These are phyloP conservation scores for Picea glauca DNA, from an alignment of 75 land plant genomes.

Conservation along the genomic window DNA sequence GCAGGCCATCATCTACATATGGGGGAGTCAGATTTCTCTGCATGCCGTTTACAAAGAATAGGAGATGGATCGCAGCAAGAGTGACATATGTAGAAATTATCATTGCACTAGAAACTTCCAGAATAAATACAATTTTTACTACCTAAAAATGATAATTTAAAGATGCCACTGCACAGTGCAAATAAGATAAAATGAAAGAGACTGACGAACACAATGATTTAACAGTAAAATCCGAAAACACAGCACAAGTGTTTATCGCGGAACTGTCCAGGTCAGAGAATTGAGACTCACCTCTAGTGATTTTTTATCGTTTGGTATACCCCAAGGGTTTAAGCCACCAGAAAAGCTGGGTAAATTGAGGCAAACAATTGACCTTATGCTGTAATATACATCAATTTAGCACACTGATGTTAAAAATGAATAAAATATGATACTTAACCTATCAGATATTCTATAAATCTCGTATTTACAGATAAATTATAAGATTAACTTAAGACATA, in stretches of 20 bases:
- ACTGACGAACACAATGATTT: not conserved
- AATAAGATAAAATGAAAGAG: not conserved
- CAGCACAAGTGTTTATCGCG: not conserved
- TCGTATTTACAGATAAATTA: not conserved
- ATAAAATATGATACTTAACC: not conserved
- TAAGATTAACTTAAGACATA: no score
- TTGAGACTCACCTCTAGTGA: constrained; percentile 40
- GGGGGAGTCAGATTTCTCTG: constrained; percentile 5
- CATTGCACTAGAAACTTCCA: not conserved
- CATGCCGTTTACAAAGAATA: not conserved
- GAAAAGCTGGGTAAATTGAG: constrained; percentile 94
- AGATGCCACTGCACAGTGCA: not conserved
- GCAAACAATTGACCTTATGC: constrained; percentile 83
- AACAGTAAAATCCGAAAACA: not conserved
- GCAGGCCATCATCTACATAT: no score
- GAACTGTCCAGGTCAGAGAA: not conserved
- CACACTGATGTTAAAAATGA: constrained; percentile 7
- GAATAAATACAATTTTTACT: not conserved
- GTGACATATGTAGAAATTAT: not conserved
- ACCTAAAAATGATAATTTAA: not conserved
- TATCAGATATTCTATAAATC: not conserved
- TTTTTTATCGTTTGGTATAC: constrained; percentile 55
- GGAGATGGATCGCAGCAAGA: not conserved
- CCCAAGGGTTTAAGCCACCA: constrained; percentile 95
- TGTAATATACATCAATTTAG: constrained; percentile 20